phyloP scores from a whole-genome alignment of 2,329 filamentous ascomycete genomes.

The Diaporthe vexans region DNA sequence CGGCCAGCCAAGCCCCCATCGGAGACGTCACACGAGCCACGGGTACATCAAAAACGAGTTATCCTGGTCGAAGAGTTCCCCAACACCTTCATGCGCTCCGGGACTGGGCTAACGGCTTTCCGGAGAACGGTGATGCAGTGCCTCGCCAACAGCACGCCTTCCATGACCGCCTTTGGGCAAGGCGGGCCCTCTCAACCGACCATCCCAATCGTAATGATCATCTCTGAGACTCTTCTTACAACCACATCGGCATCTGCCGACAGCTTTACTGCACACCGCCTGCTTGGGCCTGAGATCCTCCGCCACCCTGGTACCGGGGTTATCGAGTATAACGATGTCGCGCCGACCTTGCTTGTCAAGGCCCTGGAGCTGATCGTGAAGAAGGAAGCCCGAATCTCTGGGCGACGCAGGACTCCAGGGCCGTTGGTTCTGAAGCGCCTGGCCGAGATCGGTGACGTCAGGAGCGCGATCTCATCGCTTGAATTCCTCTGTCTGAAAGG shows the following conservation, averaged over 20 bases:
- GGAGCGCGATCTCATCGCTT: constrained; percentile 91
- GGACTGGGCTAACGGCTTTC: constrained; percentile 77
- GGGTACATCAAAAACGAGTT: constrained; percentile 61
- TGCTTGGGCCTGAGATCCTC: constrained; percentile 88
- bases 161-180: constrained; percentile 62
- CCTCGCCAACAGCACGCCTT: constrained; percentile 76
- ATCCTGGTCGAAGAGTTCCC: constrained; percentile 88
- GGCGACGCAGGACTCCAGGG: constrained; percentile 81
- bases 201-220: constrained; percentile 86
- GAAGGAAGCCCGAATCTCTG: constrained; percentile 87
- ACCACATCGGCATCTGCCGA: constrained; percentile 88
- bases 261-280: constrained; percentile 91
- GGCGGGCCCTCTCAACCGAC: constrained; percentile 61
- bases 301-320: constrained; percentile 83
- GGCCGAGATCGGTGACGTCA: constrained; percentile 90
- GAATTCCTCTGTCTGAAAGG: constrained; percentile 92
- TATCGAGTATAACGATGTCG: constrained; percentile 95
- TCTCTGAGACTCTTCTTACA: constrained; percentile 91
- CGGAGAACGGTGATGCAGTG: constrained; percentile 82
- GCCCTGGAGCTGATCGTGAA: constrained; percentile 85
- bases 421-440: constrained; percentile 83
- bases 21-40: background rate
- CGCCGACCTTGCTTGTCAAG: constrained; percentile 86
- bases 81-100: constrained; percentile 78
- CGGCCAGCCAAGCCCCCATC: constrained; percentile 41